Conservation (phyloP, 2,329 filamentous ascomycete genomes). For the Dothiorella sarmentorum region DNA sequence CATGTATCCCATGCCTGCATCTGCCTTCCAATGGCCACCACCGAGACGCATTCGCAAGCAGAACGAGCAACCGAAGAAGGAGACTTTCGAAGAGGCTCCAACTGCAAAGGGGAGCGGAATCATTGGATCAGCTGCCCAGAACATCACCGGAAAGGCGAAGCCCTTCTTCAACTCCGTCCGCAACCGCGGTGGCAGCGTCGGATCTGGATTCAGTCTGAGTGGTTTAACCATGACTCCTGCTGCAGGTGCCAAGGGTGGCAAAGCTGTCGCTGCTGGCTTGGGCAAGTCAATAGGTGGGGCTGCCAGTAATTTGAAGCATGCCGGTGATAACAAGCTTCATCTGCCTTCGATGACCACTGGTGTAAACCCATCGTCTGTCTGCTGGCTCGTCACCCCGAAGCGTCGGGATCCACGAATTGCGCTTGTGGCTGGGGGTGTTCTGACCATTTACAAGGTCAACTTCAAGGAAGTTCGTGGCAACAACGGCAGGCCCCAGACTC, state of each 20-base stretch:
- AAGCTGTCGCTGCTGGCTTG: conserved; percentile 69
- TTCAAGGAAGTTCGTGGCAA: conserved; percentile 44
- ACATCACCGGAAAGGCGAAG: conserved; percentile 43
- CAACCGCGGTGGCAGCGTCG: conserved; percentile 30
- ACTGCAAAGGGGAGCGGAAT: conserved; percentile 6
- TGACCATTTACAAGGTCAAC: conserved; percentile 62
- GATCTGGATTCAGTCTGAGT: conserved; percentile 29
- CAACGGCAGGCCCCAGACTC: conserved; percentile 34
- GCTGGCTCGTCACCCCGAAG: conserved; percentile 62
- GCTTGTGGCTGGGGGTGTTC: conserved; percentile 61
- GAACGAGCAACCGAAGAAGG: conserved; percentile 25
- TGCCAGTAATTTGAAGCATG: conserved; percentile 68
- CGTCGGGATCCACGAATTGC: conserved; percentile 44
- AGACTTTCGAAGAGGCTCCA: background rate
- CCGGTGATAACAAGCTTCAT: conserved; percentile 70
- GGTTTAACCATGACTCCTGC: conserved; percentile 40
- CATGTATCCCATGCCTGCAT: conserved; percentile 79
- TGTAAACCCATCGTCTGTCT: conserved; percentile 59
- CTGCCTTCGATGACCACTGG: conserved; percentile 56
- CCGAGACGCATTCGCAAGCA: conserved; percentile 46
- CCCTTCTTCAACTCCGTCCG: conserved; percentile 38
- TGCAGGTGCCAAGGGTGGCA: conserved; percentile 61
- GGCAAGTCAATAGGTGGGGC: conserved; percentile 67
- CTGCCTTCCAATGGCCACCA: conserved; percentile 84
- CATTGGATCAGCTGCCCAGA: conserved; percentile 34